Evolutionary conservation across 768 basidiomycete genomes (phyloP), one percentile per base, ranked within the genome.

Genomic region (Phaffia tasmanica): DNA sequence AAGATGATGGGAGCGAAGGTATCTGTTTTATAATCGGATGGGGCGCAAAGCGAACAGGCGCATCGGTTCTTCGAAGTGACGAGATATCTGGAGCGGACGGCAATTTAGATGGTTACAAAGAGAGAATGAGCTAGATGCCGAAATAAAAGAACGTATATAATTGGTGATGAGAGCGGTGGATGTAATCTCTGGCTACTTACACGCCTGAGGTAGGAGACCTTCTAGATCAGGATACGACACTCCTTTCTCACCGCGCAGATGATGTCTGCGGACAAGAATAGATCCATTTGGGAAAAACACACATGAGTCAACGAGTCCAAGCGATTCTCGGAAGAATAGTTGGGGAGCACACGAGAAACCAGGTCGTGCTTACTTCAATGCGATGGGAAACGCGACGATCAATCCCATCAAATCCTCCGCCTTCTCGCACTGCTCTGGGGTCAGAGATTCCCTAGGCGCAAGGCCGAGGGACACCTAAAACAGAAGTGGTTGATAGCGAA

Each of bases 181-280:
- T 15, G 27, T 16, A 30, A 51, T 54, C 8, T 15, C 3, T 3
- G 3, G 63, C 32, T 49, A 49, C 61, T 64, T 21, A 64, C 63
- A 65, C 30, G 53, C 57, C 25, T 55, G 46, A 9, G 64, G 64
- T 7, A 65, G 57, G 9, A 65, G 57, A 11, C 54, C 64, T 21
- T 65, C 64, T 21, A 65, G 57, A 65, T 65, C 64, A 19, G 47
- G 57, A 19, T 65, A 58, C n/a, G 64, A 32, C 25, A 60, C 35
- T 19, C 64, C 64, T 51, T 35, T 42, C 53, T 65, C 64, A 7
- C 64, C 64, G 21, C 57, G 47, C 11, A 65, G 58, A 19, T 65
- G 64, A 29, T 65, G 64, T 25, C 64, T 65, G 56, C 11, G 19
- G 6, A n/a, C 11, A 5, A 42, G 35, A 42, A 42, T 11, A 4